phyloP scores from a whole-genome alignment of 1,284 basidiomycete species.

The Ustilago bromivora region DNA sequence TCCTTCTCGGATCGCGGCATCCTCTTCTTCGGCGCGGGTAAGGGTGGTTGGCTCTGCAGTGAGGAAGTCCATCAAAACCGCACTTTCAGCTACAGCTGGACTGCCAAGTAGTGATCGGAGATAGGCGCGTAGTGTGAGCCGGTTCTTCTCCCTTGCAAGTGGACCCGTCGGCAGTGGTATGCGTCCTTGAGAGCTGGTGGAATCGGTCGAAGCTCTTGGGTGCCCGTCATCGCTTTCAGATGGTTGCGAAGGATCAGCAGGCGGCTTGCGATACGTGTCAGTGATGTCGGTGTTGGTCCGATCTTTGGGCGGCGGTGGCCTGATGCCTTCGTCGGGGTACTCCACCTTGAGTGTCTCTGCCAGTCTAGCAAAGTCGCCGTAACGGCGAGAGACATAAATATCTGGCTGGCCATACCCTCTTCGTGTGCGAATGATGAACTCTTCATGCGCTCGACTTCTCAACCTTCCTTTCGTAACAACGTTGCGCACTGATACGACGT shows the following conservation, averaged over 20 bases:
- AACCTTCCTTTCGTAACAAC: constrained; percentile 57
- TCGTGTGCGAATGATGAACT: constrained; percentile 92
- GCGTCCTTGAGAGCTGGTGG: constrained; percentile 24
- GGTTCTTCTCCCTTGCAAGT: constrained; percentile 82
- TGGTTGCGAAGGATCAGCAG: not conserved
- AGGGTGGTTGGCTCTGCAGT: constrained; percentile 81
- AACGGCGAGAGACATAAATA: constrained; percentile 88
- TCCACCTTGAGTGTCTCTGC: constrained; percentile 60
- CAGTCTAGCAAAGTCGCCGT: constrained; percentile 84
- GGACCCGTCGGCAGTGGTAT: constrained; percentile 62
- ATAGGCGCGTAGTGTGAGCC: constrained; percentile 92
- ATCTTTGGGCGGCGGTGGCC: constrained; percentile 61
- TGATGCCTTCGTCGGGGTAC: constrained; percentile 60
- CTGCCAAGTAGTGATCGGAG: constrained; percentile 81
- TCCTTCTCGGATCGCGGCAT: constrained; percentile 83
- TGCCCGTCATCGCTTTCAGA: constrained; percentile 18
- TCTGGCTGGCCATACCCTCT: constrained; percentile 76
- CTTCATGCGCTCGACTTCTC: constrained; percentile 70
- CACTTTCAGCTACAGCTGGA: constrained; percentile 81
- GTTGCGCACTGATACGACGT: constrained; percentile 64
- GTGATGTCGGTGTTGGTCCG: constrained; percentile 52
- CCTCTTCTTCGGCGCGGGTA: constrained; percentile 80
- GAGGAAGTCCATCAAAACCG: constrained; percentile 87
- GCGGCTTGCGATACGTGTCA: constrained; percentile 32
- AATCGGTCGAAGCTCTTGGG: constrained; percentile 26